Evolutionary conservation across 352 stramenopile species (phyloP).

Genomic region (Pythium brachiatum): DNA sequence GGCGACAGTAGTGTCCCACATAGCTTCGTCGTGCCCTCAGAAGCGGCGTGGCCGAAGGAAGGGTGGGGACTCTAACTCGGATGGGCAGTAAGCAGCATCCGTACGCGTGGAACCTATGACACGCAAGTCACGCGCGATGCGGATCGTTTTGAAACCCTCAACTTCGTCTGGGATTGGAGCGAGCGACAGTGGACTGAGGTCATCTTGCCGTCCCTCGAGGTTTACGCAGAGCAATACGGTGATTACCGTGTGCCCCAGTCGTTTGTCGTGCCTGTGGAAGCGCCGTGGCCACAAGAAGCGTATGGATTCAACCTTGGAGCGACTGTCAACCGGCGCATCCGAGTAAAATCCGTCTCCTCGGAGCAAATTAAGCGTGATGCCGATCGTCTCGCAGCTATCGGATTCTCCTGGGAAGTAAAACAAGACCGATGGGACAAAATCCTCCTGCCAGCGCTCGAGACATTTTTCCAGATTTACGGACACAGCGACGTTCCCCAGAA

Average conservation of each 20-base stretch:
- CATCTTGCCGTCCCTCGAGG: not conserved
- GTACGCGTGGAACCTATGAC: no score
- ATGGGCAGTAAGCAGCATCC: not conserved
- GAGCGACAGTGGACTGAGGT: not conserved
- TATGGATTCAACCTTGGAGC: not conserved
- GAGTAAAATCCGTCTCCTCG: not conserved
- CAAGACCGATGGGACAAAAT: not conserved
- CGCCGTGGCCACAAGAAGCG: not conserved
- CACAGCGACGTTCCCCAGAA: not conserved
- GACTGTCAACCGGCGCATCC: not conserved
- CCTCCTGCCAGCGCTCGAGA: not conserved
- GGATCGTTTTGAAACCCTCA: no score
- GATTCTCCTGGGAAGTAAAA: not conserved
- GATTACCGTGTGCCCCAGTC: not conserved
- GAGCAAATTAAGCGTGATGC: not conserved
- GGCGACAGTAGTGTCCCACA: not conserved
- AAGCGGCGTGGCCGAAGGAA: not conserved
- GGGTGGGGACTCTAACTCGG: not conserved
- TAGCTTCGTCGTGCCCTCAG: not conserved
- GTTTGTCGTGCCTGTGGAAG: not conserved
- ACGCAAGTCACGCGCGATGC: no score
- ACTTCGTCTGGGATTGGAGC: no score
- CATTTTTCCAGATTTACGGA: not conserved
- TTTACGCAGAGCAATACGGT: not conserved
- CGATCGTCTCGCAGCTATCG: not conserved